phyloP scores from a whole-genome alignment of 805 yeast genomes.

The Myxozyma udenii region DNA sequence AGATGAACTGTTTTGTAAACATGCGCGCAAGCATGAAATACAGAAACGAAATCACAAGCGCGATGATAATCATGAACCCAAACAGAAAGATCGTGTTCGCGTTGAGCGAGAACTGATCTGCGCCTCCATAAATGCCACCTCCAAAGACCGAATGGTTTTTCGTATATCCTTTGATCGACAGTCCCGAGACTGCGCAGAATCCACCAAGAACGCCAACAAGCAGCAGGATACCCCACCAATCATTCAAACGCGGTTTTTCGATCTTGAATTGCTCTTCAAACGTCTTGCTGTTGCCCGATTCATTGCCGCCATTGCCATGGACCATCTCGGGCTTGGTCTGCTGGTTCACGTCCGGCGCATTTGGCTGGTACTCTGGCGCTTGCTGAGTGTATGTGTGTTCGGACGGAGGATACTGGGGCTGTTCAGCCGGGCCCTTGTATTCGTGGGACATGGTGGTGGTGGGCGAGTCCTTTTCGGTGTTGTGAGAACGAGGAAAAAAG shows the following conservation, averaged over 20 bases:
- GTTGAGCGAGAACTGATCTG: conserved; percentile 60
- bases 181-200: conserved; percentile 65
- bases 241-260: conserved; percentile 63
- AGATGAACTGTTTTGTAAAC: conserved; percentile 65
- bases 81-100: conserved; percentile 72
- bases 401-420: conserved; percentile 19
- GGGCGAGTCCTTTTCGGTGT: background rate
- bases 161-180: conserved; percentile 64
- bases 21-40: conserved; percentile 62
- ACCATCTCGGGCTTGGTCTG: conserved; percentile 1
- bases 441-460: conserved; percentile 2
- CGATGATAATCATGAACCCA: conserved; percentile 59
- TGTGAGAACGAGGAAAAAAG: background rate
- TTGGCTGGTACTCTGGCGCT: conserved; percentile 17
- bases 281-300: too few relatives aligned
- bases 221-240: conserved; percentile 60
- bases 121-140: conserved; percentile 54
- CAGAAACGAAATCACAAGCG: conserved; percentile 54
- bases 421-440: conserved; percentile 4
- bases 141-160: conserved; percentile 56
- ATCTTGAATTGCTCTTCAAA: conserved; percentile 71
- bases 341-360: conserved; percentile 3
- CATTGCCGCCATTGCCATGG: conserved; percentile 24
- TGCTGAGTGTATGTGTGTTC: conserved; percentile 11
- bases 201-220: conserved; percentile 54